These are phyloP conservation scores for Phaeosphaeria sp. DNA, from an alignment of 2,329 filamentous ascomycete species.

Conservation along the genomic window DNA sequence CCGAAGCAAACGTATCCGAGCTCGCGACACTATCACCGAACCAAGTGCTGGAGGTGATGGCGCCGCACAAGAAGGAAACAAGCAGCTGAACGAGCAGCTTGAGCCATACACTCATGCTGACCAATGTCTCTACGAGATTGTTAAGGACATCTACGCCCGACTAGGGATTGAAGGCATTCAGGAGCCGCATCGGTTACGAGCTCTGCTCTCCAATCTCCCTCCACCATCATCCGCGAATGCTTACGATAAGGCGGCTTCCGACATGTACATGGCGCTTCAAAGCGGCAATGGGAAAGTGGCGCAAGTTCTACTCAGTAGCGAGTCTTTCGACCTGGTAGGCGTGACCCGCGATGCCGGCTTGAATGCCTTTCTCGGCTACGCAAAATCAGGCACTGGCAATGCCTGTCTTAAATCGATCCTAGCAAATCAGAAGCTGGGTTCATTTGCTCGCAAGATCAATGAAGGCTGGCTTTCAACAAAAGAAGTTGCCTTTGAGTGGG, in stretches of 20 bases:
- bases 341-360: conserved; percentile 59
- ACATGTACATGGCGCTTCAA: conserved; percentile 51
- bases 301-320: conserved; percentile 56
- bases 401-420: conserved; percentile 49
- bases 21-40: conserved; percentile 64
- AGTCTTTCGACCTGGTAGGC: conserved; percentile 58
- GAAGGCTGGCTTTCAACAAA: conserved; percentile 55
- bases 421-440: conserved; percentile 45
- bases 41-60: conserved; percentile 54
- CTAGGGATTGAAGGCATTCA: conserved; percentile 57
- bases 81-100: conserved; percentile 63
- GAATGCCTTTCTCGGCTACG: conserved; percentile 64
- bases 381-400: conserved; percentile 55
- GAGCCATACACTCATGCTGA: conserved; percentile 63
- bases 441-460: conserved; percentile 57
- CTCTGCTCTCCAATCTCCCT: conserved; percentile 29
- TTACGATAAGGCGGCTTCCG: conserved; percentile 47
- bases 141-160: conserved; percentile 60
- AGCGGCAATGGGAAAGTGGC: conserved; percentile 51
- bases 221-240: conserved; percentile 16
- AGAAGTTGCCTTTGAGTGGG: conserved; percentile 62
- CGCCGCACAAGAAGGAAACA: conserved; percentile 59
- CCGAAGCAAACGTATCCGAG: conserved; percentile 67
- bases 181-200: conserved; percentile 48
- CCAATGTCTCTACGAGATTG: conserved; percentile 63